These are phyloP conservation scores for Trypanosoma avium DNA, from an alignment of 208 protist genomes.

Conservation along the genomic window DNA sequence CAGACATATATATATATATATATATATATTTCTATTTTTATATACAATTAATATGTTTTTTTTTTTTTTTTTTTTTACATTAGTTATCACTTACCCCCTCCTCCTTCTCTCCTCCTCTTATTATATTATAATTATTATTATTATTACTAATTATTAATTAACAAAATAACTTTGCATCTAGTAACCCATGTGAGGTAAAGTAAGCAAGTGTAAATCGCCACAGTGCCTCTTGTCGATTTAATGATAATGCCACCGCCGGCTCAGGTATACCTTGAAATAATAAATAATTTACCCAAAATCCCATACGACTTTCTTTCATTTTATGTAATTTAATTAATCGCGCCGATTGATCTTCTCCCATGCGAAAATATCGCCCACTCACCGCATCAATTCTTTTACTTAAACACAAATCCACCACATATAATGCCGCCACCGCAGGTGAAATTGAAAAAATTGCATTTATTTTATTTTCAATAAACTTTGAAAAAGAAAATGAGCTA, in stretches of 20 bases:
- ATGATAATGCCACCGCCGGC: constrained; percentile 47
- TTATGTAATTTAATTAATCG: constrained; percentile 31
- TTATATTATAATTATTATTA: no score
- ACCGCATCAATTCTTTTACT: constrained; percentile 47
- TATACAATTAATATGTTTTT: neutral
- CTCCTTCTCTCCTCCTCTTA: neutral
- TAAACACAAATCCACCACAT: constrained; percentile 58
- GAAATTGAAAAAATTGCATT: constrained; percentile 50
- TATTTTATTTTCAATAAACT: constrained; percentile 39
- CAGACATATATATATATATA: no score
- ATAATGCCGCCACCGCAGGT: constrained; percentile 52
- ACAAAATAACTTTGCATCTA: constrained; percentile 21
- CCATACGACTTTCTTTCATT: constrained; percentile 14
- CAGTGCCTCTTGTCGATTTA: constrained; percentile 36
- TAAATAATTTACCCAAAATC: constrained; percentile 54
- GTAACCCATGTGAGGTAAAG: constrained; percentile 27
- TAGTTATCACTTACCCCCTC: neutral
- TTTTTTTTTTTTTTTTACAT: neutral
- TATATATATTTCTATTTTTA: no score
- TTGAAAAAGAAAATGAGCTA: constrained; percentile 39
- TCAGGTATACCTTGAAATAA: constrained; percentile 52
- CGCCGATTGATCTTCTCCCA: constrained; percentile 65
- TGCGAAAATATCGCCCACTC: constrained; percentile 76
- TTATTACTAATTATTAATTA: no score
- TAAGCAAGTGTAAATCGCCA: constrained; percentile 50